Conservation (phyloP, 176 grass and related monocot species). For the Aegilops sharonensis region DNA sequence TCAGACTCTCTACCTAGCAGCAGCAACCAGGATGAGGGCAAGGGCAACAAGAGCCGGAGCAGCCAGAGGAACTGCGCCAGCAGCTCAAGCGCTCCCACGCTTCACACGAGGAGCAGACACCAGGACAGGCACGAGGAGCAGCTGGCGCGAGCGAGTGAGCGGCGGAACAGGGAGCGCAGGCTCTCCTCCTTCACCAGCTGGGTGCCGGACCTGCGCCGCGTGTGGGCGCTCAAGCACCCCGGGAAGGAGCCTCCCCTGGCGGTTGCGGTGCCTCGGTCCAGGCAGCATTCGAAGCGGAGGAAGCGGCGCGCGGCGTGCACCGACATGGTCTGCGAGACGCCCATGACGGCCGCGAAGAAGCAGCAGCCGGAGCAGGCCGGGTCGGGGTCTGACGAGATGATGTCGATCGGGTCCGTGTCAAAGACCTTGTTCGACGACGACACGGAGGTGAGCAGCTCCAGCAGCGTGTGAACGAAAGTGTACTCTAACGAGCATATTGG, state of each 20-base stretch:
- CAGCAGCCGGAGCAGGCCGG: neutral
- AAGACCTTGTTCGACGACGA: slow-evolving; percentile 66
- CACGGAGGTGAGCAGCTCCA: slow-evolving; percentile 37
- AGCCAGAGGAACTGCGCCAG: neutral
- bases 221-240: slow-evolving; percentile 78
- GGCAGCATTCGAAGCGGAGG: slow-evolving; percentile 44
- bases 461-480: slow-evolving; percentile 16
- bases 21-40: slow-evolving; percentile 55
- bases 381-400: neutral
- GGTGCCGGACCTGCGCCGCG: slow-evolving; percentile 72
- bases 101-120: neutral
- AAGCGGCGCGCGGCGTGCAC: slow-evolving; percentile 31
- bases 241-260: slow-evolving; percentile 37
- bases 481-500: neutral
- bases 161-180: slow-evolving; percentile 65
- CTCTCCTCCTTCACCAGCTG: slow-evolving; percentile 88
- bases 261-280: neutral
- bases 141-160: slow-evolving; percentile 57
- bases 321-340: slow-evolving; percentile 80
- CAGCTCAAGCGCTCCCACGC: neutral
- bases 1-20: slow-evolving; percentile 69
- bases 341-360: slow-evolving; percentile 38
- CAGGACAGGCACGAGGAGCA: slow-evolving; percentile 31
- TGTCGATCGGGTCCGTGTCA: slow-evolving; percentile 38
- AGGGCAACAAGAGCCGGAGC: neutral